Conservation (phyloP, 2,329 filamentous ascomycete genomes). For the Dissoconium aciculare region DNA sequence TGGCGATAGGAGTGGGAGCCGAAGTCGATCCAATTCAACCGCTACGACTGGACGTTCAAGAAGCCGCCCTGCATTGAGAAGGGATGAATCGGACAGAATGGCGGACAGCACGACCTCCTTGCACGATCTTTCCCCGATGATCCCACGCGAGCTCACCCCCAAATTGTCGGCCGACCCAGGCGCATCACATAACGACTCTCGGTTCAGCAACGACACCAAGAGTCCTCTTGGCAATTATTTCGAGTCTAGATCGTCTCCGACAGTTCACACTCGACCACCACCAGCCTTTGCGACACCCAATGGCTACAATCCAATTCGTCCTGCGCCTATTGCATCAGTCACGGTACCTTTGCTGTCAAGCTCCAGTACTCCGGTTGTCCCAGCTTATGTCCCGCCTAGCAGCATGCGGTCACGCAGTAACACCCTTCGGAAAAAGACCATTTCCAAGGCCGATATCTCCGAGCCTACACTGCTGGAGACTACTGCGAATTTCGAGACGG, state of each 20-base stretch:
- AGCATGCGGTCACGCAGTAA: conserved; percentile 19
- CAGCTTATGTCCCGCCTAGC: conserved; percentile 25
- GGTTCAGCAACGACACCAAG: conserved; percentile 19
- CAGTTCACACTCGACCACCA: no score
- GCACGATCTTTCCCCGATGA: conserved; percentile 22
- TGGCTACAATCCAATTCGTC: conserved; percentile 4
- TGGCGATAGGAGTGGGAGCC: conserved; percentile 14
- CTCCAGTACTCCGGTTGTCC: conserved; percentile 22
- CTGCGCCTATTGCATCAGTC: conserved; percentile 11
- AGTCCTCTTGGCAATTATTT: no score
- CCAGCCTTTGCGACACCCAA: conserved; percentile 8
- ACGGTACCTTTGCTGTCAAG: no score
- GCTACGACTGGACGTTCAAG: conserved; percentile 38
- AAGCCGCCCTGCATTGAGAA: conserved; percentile 38
- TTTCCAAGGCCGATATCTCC: conserved; percentile 48
- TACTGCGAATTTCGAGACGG: conserved; percentile 44
- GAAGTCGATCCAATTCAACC: conserved; percentile 42
- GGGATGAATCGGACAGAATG: conserved; percentile 38
- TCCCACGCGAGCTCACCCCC: conserved; percentile 23
- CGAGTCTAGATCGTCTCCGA: conserved; percentile 7
- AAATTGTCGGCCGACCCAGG: conserved; percentile 16
- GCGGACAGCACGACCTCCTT: conserved; percentile 11
- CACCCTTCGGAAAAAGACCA: conserved; percentile 39
- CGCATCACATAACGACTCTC: no score
- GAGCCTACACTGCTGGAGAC: conserved; percentile 41